phyloP scores from a whole-genome alignment of 768 basidiomycete genomes.

The Postia placenta region DNA sequence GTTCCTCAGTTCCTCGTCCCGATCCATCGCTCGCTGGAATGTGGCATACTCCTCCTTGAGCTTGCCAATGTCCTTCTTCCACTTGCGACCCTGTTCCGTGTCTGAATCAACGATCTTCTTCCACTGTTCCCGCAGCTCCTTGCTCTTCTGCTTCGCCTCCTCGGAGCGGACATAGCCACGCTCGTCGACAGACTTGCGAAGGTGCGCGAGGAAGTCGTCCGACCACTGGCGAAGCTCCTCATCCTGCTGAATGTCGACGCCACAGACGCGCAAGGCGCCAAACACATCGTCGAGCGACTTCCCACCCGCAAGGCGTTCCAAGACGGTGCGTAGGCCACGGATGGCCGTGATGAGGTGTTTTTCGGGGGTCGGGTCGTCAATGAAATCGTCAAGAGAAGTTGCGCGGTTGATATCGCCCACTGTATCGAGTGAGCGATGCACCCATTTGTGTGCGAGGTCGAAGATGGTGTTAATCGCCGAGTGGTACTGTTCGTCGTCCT shows the following conservation, averaged over 20 bases:
- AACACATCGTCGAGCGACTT: slow-evolving; percentile 47
- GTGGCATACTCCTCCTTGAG: slow-evolving; percentile 39
- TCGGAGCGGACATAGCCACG: slow-evolving; percentile 49
- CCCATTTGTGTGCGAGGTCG: slow-evolving; percentile 48
- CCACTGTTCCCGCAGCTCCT: slow-evolving; percentile 47
- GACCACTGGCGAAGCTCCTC: slow-evolving; percentile 47
- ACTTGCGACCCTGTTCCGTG: slow-evolving; percentile 37
- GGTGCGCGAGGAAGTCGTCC: slow-evolving; percentile 43
- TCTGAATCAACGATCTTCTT: slow-evolving; percentile 38
- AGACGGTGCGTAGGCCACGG: slow-evolving; percentile 28
- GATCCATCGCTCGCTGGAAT: slow-evolving; percentile 39
- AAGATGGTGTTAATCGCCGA: slow-evolving; percentile 54
- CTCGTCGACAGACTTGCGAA: slow-evolving; percentile 41
- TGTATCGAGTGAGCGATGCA: slow-evolving; percentile 44
- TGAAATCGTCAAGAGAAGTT: slow-evolving; percentile 46
- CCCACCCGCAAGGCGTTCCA: slow-evolving; percentile 48
- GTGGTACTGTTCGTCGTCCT: slow-evolving; percentile 54
- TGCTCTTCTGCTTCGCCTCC: slow-evolving; percentile 32
- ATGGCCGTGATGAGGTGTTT: slow-evolving; percentile 55
- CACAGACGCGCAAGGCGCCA: slow-evolving; percentile 34
- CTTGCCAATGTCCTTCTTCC: slow-evolving; percentile 42
- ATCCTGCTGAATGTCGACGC: slow-evolving; percentile 48
- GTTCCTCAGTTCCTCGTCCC: slow-evolving; percentile 44
- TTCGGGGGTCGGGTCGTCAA: slow-evolving; percentile 57
- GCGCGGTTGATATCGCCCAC: slow-evolving; percentile 37